Conservation (phyloP, 805 yeast species). For the Saccharomyces eubayanus region DNA sequence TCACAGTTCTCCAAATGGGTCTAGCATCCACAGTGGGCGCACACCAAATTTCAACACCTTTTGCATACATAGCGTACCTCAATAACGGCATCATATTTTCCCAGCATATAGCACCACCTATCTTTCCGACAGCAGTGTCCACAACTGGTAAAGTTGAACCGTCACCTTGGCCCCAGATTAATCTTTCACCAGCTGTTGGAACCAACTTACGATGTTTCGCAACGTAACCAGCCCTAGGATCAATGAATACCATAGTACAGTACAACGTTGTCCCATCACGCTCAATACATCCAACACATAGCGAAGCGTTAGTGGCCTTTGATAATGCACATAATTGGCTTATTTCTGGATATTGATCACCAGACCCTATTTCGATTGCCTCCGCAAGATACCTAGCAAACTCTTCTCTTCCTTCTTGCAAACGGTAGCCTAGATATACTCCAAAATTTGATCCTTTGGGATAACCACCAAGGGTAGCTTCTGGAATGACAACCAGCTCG, state of each 20-base stretch:
- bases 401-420: conserved; percentile 36
- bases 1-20: conserved; percentile 37
- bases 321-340: conserved; percentile 30
- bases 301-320: conserved; percentile 29
- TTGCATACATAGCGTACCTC: conserved; percentile 36
- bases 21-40: conserved; percentile 42
- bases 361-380: conserved; percentile 32
- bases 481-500: conserved; percentile 38
- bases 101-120: conserved; percentile 45
- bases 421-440: conserved; percentile 36
- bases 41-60: conserved; percentile 36
- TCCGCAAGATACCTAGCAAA: conserved; percentile 32
- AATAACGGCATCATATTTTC: conserved; percentile 38
- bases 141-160: conserved; percentile 38
- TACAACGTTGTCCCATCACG: conserved; percentile 33
- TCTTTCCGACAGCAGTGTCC: conserved; percentile 30
- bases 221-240: conserved; percentile 32
- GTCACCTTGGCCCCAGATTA: conserved; percentile 41
- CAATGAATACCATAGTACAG: conserved; percentile 36
- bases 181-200: conserved; percentile 40
- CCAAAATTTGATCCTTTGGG: conserved; percentile 40
- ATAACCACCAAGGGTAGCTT: conserved; percentile 40
- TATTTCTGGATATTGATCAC: conserved; percentile 26
- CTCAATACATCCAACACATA: conserved; percentile 38
- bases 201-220: conserved; percentile 38